Evolutionary conservation across 768 basidiomycete species (phyloP), one percentile per base, ranked within the genome.

Genomic region (Cystobasidium tubakii): DNA sequence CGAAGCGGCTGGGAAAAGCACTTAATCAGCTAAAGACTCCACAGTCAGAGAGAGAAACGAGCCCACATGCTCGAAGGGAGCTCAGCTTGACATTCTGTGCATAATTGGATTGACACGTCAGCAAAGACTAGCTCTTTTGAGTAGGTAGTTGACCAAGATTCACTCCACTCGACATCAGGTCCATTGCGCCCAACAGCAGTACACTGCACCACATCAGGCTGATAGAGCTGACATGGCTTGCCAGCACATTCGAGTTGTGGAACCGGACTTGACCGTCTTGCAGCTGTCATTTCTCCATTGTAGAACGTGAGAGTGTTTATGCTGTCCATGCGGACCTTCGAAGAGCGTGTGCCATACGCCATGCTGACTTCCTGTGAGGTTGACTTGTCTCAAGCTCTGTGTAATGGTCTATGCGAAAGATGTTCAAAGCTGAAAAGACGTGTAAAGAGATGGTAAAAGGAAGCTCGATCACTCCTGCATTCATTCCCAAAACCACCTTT

Each of bases 191-290:
- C 73, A 66, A 64, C 44, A 42, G 33, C 60, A 25, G 44, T 72
- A 54, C 73, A 73, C 46, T 73, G 73, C n/a, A 73, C 39, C 7
- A 70, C 73, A 25, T 74, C 73, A 36, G 73, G 73, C 44, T 57
- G 50, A 33, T 42, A 74, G 29, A 55, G 19, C 53, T 21, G 12
- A 54, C 73, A 74, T 43, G 73, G 46, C 31, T 74, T 74, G 21
- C 73, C 73, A 10, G 23, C 39, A 29, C 73, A 74, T 46, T 62
- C 33, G 12, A 74, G 44, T 39, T 70, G 65, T 25, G 27, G 46
- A 31, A 74, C 54, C n/a, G 69, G 69, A 21, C 25, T n/a, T n/a
- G 69, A 29, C 21, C 69, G 27, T 44, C 54, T 71, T 23, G 34
- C 53, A 23, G 69, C 69, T 31, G 69, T 71, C 69, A 55, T 29